A percentile compares a stretch with the other conserved stretches of the same genome.
phyloP scores from a whole-genome alignment of 2,329 filamentous ascomycete genomes.

The Fusarium tricinctum region DNA sequence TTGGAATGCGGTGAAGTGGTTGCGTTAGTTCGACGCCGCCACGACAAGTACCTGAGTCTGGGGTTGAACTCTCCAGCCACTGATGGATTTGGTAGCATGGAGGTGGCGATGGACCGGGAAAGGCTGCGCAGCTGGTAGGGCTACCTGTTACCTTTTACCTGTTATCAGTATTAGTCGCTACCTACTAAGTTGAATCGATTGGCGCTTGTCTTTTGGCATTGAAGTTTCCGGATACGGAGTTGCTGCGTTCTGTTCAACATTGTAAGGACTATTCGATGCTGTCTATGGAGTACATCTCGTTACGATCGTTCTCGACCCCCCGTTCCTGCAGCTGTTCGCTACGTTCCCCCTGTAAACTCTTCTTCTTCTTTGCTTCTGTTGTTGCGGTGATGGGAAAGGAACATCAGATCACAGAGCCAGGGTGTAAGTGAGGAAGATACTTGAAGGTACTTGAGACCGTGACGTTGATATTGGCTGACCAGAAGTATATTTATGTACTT shows the following conservation, averaged over 20 bases:
- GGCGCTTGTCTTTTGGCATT: background rate
- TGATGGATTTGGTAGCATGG: constrained; percentile 2
- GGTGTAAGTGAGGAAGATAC: constrained; percentile 39
- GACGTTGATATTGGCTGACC: background rate
- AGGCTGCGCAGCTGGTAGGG: background rate
- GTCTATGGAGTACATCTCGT: background rate
- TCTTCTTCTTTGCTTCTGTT: constrained; percentile 28
- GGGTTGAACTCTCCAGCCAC: constrained; percentile 34
- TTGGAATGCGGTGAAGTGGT: constrained; percentile 33
- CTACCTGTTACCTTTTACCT: too few relatives aligned
- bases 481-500: constrained; percentile 34
- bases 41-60: constrained; percentile 31
- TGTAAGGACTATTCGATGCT: too few relatives aligned
- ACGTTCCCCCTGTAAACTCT: constrained; percentile 2
- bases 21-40: constrained; percentile 29
- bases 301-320: constrained; percentile 3
- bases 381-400: constrained; percentile 35
- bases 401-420: constrained; percentile 30
- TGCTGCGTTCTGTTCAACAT: background rate
- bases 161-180: background rate
- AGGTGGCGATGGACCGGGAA: background rate
- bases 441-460: constrained; percentile 10
- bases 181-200: background rate
- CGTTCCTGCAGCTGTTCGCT: background rate
- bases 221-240: constrained; percentile 10